phyloP scores from a whole-genome alignment of 2,329 filamentous ascomycete genomes.

The Tolypocladium nubicola region DNA sequence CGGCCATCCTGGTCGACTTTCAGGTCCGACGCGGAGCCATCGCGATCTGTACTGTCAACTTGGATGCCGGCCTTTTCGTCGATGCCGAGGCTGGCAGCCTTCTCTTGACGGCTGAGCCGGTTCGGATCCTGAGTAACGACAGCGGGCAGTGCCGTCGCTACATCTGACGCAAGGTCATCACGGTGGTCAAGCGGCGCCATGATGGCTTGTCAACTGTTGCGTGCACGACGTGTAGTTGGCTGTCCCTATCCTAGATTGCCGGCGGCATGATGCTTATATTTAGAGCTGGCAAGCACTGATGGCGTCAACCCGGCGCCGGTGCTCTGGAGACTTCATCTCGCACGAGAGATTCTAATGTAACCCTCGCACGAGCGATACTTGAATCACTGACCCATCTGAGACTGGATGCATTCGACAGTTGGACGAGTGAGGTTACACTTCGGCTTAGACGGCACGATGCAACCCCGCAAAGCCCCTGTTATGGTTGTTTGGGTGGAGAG shows the following conservation, averaged over 20 bases:
- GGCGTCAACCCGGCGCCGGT: neutral
- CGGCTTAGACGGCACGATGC: neutral
- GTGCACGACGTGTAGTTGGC: neutral
- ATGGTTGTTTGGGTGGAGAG: neutral
- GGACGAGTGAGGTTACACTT: neutral
- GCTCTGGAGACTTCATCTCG: neutral
- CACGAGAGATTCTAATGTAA: neutral
- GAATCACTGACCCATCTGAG: neutral
- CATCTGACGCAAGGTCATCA: neutral
- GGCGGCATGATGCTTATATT: neutral
- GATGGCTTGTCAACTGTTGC: neutral
- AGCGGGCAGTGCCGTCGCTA: neutral
- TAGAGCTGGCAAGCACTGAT: neutral
- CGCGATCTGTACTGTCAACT: neutral
- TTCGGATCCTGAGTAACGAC: neutral
- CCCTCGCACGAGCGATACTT: neutral
- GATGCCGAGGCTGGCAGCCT: constrained; percentile 3
- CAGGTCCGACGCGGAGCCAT: constrained; percentile 1
- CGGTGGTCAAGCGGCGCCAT: neutral
- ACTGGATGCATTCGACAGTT: neutral
- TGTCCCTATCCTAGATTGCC: neutral
- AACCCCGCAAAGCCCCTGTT: neutral
- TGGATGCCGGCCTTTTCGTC: constrained; percentile 4
- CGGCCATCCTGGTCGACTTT: constrained; percentile 3
- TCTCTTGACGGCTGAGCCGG: neutral